Evolutionary conservation across 2,329 filamentous ascomycete genomes (phyloP).

Genomic region (Bipolaris zeicola): DNA sequence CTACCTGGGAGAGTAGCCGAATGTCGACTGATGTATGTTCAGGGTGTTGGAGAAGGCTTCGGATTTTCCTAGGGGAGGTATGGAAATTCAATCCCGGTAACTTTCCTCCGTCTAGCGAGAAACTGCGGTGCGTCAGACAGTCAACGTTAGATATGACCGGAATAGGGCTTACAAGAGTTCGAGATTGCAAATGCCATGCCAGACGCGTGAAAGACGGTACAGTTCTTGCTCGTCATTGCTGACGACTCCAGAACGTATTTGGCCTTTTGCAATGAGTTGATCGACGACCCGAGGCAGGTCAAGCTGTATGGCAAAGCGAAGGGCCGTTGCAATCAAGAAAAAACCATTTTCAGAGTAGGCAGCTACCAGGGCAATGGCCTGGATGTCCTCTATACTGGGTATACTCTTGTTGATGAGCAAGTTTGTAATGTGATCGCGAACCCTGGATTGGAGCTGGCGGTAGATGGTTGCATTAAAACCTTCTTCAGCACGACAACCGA

Average conservation of each 20-base stretch:
- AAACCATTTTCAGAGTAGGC: constrained; percentile 61
- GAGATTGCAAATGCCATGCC: constrained; percentile 60
- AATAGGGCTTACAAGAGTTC: constrained; percentile 49
- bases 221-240: constrained; percentile 41
- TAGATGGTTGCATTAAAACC: constrained; percentile 50
- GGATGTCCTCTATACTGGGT: constrained; percentile 56
- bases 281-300: constrained; percentile 48
- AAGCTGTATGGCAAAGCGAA: constrained; percentile 58
- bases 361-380: constrained; percentile 59
- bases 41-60: constrained; percentile 53
- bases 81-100: constrained; percentile 47
- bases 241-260: not conserved
- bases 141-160: too few relatives aligned
- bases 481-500: constrained; percentile 57
- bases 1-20: constrained; percentile 60
- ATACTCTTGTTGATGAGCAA: constrained; percentile 51
- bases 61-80: constrained; percentile 51
- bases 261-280: constrained; percentile 48
- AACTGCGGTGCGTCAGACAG: constrained; percentile 33
- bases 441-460: constrained; percentile 37
- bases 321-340: constrained; percentile 57
- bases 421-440: constrained; percentile 53
- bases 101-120: constrained; percentile 55
- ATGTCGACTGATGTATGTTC: constrained; percentile 57
- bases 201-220: constrained; percentile 51